Base-by-base conservation (phyloP, 257 asterid genomes). In the Solanum ossicruentum region DNA sequence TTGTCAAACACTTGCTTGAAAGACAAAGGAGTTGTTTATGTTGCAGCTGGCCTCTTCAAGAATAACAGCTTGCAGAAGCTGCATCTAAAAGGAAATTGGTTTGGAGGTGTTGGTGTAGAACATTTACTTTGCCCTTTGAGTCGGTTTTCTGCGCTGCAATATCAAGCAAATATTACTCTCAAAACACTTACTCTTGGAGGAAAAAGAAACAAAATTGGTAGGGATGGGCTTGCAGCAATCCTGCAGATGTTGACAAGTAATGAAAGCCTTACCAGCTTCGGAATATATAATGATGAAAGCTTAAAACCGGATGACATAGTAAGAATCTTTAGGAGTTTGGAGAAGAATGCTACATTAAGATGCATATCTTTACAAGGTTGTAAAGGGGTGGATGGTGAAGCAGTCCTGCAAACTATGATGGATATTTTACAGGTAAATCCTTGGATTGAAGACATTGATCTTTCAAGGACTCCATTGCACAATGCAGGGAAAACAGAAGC, bases 81-180 rank as follows among this genome's bases (percentile, higher is more conserved):
- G 80, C 66, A 86, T 86, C 92, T 95, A 41, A 90, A 91, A 39
- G 97, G 97, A 79, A 95, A 95, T 80, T 85, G 90, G 77, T 93
- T 91, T 8, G 92, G 94, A 1, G 98, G 95, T 23, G 58, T 89
- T 12, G 98, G 97, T 1, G 87, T 94, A 4, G 98, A 95, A 82
- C 99, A 95, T 87, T 86, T 95, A 60, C 95, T 95, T 81, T 93
- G 97, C 84, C 99, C 99, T n/a, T 77, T 95, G 83, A 94, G 92
- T 92, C 90, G 90, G 63, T 95, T 93, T 86, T 92, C 99, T 1
- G 54, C 93, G 18, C 87, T 91, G 89, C 99, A 95, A 87, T 91
- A 58, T 81, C 98, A 90, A 86, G 99, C 98, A 13, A 95, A 95
- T 61, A 88, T 88, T 15, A 54, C 90, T 51, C 88, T 95, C 26